Evolutionary conservation across 169 alveolate species (phyloP), one percentile per base, ranked within the genome.

Genomic region (Babesia caballi): DNA sequence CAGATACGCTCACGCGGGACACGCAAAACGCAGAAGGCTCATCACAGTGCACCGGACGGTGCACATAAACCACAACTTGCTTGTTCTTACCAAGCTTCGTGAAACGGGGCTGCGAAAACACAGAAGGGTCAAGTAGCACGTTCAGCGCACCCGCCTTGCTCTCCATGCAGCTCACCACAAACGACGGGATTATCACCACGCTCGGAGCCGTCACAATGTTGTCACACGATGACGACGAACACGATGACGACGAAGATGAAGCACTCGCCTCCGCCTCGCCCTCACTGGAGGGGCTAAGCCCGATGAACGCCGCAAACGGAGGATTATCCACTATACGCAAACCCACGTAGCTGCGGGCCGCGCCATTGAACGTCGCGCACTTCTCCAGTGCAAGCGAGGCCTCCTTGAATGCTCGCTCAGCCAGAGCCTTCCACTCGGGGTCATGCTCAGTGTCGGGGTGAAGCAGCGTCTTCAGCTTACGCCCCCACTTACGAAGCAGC

Each of bases 391-490:
- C 93, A 32, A 88, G 49, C 25, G 93, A 88, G 12, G 93, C 93
- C 49, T 88, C 93, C 67, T 88, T 88, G 69, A 88, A 88, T 9
- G 93, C 91, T 14, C 66, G 75, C 47, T 88, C 93, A 14, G 91
- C 89, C 52, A 49, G 66, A 23, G 71, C 57, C 46, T 88, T 88
- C 91, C 91, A 84, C 61, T 88, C 91, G 27, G 75, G 50, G 42
- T 88, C 85, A 28, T 84, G 91, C 40, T 83, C 93, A 30, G 89
- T 88, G 52, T 88, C 93, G 11, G 93, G 93, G 52, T 88, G 93
- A 19, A 88, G 46, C 19, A 88, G 75, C 53, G 85, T 84, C 66
- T 88, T 88, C 40, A 88, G 68, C 67, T 88, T 72, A 44, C 83
- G 76, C 0, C 91, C 91, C 49, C 67, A 88, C 50, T 59, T 56